These are phyloP conservation scores for Melanomma pulvis-pyrius DNA, from an alignment of 495 filamentous ascomycete species.

Conservation along the genomic window DNA sequence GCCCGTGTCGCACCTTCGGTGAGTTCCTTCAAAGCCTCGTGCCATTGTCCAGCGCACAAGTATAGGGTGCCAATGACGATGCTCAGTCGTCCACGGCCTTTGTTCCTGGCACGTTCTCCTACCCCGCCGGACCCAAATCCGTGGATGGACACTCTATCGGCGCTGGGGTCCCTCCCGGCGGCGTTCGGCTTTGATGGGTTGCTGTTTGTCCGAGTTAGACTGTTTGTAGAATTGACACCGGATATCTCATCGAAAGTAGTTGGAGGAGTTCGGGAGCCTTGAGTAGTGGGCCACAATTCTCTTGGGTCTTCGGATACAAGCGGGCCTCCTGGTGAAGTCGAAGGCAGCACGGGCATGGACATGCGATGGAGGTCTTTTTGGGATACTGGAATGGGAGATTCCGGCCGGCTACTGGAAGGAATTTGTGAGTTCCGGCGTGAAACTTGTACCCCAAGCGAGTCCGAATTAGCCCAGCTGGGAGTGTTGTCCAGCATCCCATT, in stretches of 20 bases:
- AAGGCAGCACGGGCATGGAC: constrained; percentile 71
- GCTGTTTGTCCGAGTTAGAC: constrained; percentile 28
- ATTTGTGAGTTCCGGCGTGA: constrained; percentile 60
- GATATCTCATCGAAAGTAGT: constrained; percentile 75
- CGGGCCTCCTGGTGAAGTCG: constrained; percentile 47
- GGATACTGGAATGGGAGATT: constrained; percentile 51
- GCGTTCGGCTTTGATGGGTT: constrained; percentile 32
- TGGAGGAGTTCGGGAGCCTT: constrained; percentile 57
- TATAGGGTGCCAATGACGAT: constrained; percentile 85
- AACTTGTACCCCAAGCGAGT: constrained; percentile 23
- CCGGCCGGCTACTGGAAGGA: constrained; percentile 47
- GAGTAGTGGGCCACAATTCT: constrained; percentile 48
- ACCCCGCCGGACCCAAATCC: constrained; percentile 75
- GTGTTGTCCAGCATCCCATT: constrained; percentile 16
- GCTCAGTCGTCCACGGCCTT: constrained; percentile 77
- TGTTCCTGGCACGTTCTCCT: constrained; percentile 76
- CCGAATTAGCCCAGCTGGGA: constrained; percentile 23
- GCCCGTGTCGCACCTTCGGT: constrained; percentile 76
- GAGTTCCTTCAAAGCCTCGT: constrained; percentile 84
- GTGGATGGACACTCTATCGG: constrained; percentile 79
- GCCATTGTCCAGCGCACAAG: constrained; percentile 85
- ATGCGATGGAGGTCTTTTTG: constrained; percentile 64
- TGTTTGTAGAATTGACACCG: constrained; percentile 38
- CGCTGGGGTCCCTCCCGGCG: constrained; percentile 54
- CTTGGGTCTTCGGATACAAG: constrained; percentile 56